phyloP scores from a whole-genome alignment of 2,329 filamentous ascomycete species.

The Aurifilum marmelostoma region DNA sequence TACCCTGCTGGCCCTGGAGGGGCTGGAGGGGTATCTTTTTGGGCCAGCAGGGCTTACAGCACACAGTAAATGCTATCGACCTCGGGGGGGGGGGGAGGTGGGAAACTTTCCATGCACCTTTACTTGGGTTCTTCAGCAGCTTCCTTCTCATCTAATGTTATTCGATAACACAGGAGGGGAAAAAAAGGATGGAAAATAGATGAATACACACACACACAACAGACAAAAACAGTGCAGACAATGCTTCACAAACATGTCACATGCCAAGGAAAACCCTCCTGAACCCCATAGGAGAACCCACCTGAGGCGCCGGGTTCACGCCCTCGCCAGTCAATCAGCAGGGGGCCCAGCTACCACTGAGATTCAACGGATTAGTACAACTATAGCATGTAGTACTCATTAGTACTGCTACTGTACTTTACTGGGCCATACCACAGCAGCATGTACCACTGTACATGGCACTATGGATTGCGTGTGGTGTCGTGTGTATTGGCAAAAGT shows the following conservation, averaged over 20 bases:
- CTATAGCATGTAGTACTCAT: neutral
- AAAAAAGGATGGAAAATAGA: neutral
- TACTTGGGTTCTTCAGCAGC: neutral
- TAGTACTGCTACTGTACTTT: neutral
- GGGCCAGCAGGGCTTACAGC: too few relatives aligned
- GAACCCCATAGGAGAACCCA: neutral
- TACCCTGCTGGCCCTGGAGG: neutral
- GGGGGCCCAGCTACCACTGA: conserved; percentile 17
- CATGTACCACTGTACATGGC: neutral
- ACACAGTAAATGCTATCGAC: too few relatives aligned
- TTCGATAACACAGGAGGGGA: neutral
- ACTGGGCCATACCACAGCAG: too few relatives aligned
- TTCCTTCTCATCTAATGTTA: neutral
- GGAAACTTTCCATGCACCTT: neutral
- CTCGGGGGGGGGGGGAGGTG: too few relatives aligned
- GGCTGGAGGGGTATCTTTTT: neutral
- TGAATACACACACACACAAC: neutral
- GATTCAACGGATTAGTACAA: conserved; percentile 11
- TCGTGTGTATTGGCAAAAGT: neutral
- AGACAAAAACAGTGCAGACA: neutral
- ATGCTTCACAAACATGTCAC: neutral
- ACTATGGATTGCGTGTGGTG: neutral
- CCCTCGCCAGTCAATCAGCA: neutral
- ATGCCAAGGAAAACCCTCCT: neutral
- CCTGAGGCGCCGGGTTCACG: neutral